phyloP scores from a whole-genome alignment of 495 filamentous ascomycete species.

The Apiosordaria backusii region DNA sequence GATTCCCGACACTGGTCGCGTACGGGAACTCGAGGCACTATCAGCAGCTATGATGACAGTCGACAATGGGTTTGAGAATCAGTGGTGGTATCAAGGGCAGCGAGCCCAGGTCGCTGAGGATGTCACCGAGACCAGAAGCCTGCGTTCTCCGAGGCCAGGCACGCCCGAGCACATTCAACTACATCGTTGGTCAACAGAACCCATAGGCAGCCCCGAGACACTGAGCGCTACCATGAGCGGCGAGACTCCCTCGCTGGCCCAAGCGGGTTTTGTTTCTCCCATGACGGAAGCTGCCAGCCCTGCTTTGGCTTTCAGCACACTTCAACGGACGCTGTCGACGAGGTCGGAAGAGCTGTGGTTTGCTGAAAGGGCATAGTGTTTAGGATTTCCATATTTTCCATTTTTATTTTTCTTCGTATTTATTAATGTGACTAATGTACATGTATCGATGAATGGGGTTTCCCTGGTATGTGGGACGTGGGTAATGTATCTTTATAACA shows the following conservation, averaged over 20 bases:
- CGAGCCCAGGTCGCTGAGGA: conserved; percentile 23
- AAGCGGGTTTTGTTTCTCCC: conserved; percentile 20
- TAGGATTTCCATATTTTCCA: not conserved
- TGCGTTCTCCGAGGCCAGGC: not conserved
- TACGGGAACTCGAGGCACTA: conserved; percentile 45
- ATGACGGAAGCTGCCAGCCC: conserved; percentile 23
- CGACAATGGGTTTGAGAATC: conserved; percentile 51
- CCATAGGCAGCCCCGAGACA: not conserved
- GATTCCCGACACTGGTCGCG: conserved; percentile 19
- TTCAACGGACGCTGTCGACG: conserved; percentile 28
- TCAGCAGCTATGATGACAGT: conserved; percentile 55
- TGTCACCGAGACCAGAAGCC: not conserved
- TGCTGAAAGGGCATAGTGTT: not conserved
- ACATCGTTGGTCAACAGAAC: conserved; percentile 12
- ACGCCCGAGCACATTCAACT: not conserved
- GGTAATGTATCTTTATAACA: not conserved
- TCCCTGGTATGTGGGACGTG: not conserved
- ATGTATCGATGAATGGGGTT: not conserved
- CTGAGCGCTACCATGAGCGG: not conserved
- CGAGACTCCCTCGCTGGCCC: not conserved
- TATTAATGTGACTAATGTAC: not conserved
- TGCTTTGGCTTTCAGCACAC: conserved; percentile 3
- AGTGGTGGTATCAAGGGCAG: conserved; percentile 48
- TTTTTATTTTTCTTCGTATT: not conserved
- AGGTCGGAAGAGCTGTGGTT: conserved; percentile 34